These are phyloP conservation scores for Suillus bovinus DNA, from an alignment of 768 basidiomycete species.

Conservation along the genomic window DNA sequence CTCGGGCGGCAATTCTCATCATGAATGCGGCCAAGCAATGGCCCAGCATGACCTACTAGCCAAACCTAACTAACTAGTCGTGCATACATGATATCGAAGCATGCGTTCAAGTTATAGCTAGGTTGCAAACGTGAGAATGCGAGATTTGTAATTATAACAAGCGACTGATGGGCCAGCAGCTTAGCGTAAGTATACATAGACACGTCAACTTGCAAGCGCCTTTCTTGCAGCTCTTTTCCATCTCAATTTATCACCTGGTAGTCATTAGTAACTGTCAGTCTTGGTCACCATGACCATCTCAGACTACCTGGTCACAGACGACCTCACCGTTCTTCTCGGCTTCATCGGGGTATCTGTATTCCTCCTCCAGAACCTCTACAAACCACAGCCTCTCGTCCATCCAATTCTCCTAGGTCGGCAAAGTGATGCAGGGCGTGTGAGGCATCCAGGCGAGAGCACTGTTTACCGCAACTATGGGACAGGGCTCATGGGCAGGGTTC, in stretches of 20 bases:
- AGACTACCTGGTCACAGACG: slow-evolving; percentile 72
- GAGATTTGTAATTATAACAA: neutral
- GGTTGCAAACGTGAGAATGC: neutral
- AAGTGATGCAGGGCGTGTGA: slow-evolving; percentile 82
- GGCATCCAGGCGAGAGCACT: slow-evolving; percentile 81
- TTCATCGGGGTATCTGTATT: slow-evolving; percentile 77
- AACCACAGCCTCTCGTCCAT: slow-evolving; percentile 83
- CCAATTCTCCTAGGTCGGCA: slow-evolving; percentile 93
- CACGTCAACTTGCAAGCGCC: neutral
- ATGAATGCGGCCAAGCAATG: neutral
- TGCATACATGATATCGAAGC: neutral
- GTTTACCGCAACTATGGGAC: slow-evolving; percentile 91
- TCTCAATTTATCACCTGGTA: neutral
- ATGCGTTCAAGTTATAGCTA: neutral
- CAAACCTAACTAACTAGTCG: neutral
- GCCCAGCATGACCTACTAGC: neutral
- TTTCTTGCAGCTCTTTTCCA: neutral
- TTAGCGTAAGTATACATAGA: neutral
- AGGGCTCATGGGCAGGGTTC: slow-evolving; percentile 77
- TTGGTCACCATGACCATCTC: slow-evolving; percentile 41
- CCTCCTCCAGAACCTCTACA: slow-evolving; percentile 75
- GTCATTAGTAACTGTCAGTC: slow-evolving; percentile 4
- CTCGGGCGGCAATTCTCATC: neutral
- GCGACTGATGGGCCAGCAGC: neutral
- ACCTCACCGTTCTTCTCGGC: slow-evolving; percentile 74